Percentiles rank a stretch among this genome's conserved stretches.
Evolutionary conservation across 805 yeast genomes (phyloP).

Genomic region (Starmera quercuum): DNA sequence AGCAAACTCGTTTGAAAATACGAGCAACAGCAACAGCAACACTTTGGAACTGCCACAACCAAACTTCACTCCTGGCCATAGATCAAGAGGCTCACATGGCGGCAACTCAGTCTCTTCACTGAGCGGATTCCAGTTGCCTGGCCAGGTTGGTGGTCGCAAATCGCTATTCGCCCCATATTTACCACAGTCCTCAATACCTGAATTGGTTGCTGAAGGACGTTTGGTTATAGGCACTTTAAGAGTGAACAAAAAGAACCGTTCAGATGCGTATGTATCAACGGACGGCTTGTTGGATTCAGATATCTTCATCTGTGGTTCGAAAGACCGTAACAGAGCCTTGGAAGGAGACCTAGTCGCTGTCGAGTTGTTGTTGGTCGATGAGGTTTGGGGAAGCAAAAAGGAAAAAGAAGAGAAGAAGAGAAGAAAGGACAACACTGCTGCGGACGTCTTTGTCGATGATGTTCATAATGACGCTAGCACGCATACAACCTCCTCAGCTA

Average conservation of each 20-base stretch:
- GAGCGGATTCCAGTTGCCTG: constrained; percentile 16
- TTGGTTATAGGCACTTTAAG: constrained; percentile 88
- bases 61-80: constrained; percentile 69
- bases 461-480: constrained; percentile 78
- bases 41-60: constrained; percentile 23
- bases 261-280: constrained; percentile 97
- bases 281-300: constrained; percentile 95
- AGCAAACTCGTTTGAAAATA: constrained; percentile 19
- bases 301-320: constrained; percentile 95
- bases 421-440: constrained; percentile 56
- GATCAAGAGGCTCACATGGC: constrained; percentile 64
- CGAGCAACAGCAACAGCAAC: constrained; percentile 6
- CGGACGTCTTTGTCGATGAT: constrained; percentile 40
- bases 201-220: constrained; percentile 79
- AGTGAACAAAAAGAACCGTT: constrained; percentile 92
- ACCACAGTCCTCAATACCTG: constrained; percentile 90
- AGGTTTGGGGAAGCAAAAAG: constrained; percentile 93
- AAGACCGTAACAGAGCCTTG: constrained; percentile 93
- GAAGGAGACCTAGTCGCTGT: constrained; percentile 97
- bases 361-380: constrained; percentile 89
- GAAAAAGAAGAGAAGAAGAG: constrained; percentile 97
- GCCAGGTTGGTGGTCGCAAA: constrained; percentile 44
- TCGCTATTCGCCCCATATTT: constrained; percentile 93
- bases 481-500: constrained; percentile 26
- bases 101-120: constrained; percentile 42